Evolutionary conservation across 495 filamentous ascomycete genomes (phyloP).

Genomic region (Peziza echinospora): DNA sequence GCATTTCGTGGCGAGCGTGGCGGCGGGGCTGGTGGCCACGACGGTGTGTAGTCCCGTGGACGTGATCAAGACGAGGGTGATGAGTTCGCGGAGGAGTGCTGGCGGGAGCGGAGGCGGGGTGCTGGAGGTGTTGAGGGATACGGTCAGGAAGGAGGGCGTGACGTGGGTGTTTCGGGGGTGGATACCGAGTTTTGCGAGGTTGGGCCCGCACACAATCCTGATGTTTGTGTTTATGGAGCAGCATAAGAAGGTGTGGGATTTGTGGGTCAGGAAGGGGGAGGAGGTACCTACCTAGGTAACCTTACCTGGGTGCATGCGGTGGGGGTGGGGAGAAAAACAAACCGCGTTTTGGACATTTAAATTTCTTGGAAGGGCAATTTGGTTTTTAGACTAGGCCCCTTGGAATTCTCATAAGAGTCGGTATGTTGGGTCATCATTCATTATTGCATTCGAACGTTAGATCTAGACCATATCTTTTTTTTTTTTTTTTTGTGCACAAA

Average conservation of each 20-base stretch:
- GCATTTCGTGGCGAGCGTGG: slow-evolving; percentile 67
- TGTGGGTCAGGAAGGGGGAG: too few species aligned
- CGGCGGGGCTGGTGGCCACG: slow-evolving; percentile 83
- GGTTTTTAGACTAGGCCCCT: too few species aligned
- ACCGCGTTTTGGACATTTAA: too few species aligned
- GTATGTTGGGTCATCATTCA: too few species aligned
- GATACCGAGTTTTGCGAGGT: slow-evolving; percentile 85
- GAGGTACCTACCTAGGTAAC: too few species aligned
- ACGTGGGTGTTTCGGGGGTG: slow-evolving; percentile 94
- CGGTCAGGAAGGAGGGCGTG: slow-evolving; percentile 56
- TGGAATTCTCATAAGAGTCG: too few species aligned
- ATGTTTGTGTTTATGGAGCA: slow-evolving; percentile 92
- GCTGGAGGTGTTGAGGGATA: slow-evolving; percentile 36
- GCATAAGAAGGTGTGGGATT: slow-evolving; percentile 53
- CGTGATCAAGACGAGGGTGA: slow-evolving; percentile 90
- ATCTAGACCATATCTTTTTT: too few species aligned
- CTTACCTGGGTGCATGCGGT: too few species aligned
- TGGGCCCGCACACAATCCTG: slow-evolving; percentile 80
- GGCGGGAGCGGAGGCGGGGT: slow-evolving; percentile 33
- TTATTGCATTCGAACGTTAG: too few species aligned
- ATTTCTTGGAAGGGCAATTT: too few species aligned
- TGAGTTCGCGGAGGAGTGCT: slow-evolving; percentile 47
- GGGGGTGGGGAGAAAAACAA: too few species aligned
- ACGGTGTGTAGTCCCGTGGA: slow-evolving; percentile 90
- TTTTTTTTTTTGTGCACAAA: too few species aligned